Evolutionary conservation across 257 asterid species (phyloP).

Genomic region (Fraxinus quadrangulata): DNA sequence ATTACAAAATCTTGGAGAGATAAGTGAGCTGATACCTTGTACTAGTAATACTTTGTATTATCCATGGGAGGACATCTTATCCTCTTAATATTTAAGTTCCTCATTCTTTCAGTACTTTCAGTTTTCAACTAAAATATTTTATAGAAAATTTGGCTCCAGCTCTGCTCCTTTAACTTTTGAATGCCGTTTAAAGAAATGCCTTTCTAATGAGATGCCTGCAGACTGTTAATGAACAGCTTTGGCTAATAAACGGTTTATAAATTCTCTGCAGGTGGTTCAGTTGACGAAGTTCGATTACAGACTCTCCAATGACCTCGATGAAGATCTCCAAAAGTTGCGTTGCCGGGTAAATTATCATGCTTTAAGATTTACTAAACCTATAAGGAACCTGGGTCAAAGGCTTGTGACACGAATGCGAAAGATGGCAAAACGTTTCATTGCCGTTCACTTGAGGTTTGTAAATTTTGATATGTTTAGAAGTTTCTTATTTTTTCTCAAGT

Average conservation of each 20-base stretch:
- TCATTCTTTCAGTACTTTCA: neutral
- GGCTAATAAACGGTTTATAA: slow-evolving; percentile 20
- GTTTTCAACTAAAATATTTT: neutral
- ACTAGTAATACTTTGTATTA: neutral
- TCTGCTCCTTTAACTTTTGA: slow-evolving; percentile 1
- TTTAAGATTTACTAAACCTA: slow-evolving; percentile 82
- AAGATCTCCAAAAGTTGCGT: slow-evolving; percentile 84
- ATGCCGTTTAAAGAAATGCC: slow-evolving; percentile 5
- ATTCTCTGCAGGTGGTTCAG: slow-evolving; percentile 85
- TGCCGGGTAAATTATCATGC: slow-evolving; percentile 97
- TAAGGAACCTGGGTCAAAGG: slow-evolving; percentile 75
- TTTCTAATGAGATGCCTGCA: slow-evolving; percentile 17
- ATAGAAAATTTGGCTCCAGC: neutral
- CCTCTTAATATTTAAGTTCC: neutral
- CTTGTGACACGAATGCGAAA: slow-evolving; percentile 79
- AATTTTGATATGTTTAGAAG: neutral
- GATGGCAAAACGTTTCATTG: slow-evolving; percentile 83
- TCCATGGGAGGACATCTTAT: slow-evolving; percentile 1
- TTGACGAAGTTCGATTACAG: slow-evolving; percentile 97
- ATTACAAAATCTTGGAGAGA: neutral
- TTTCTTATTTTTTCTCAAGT: neutral
- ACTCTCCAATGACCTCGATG: slow-evolving; percentile 86
- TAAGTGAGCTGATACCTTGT: neutral
- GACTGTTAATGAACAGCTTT: slow-evolving; percentile 20
- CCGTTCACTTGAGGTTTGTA: slow-evolving; percentile 89